Evolutionary conservation across 176 grass and related monocot species (phyloP).

Genomic region (Elymus sibiricus): DNA sequence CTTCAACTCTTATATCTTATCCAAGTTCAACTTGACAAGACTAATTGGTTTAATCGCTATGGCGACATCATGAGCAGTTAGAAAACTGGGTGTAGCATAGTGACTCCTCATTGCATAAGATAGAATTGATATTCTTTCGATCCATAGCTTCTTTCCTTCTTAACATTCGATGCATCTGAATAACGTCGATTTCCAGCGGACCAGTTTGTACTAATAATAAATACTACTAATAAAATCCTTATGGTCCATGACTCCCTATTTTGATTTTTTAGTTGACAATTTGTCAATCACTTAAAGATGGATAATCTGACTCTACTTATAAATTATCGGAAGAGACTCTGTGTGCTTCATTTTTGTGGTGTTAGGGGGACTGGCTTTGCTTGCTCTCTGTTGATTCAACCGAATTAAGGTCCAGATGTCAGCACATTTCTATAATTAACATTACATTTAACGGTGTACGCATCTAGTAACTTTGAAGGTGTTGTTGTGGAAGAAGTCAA

Average conservation of each 20-base stretch:
- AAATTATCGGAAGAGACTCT: neutral
- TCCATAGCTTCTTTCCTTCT: neutral
- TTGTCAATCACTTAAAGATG: neutral
- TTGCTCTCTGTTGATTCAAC: neutral
- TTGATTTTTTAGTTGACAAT: neutral
- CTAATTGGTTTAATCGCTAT: slow-evolving; percentile 12
- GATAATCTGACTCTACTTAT: neutral
- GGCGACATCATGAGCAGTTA: slow-evolving; percentile 10
- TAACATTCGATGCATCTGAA: slow-evolving; percentile 5
- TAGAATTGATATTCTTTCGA: neutral
- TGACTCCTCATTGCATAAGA: neutral
- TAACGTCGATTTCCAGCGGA: neutral
- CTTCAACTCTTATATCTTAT: slow-evolving; percentile 28
- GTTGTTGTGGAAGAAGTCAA: too few species aligned
- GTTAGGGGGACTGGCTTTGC: neutral
- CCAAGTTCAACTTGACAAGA: slow-evolving; percentile 22
- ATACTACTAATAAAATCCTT: neutral
- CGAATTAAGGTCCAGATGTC: neutral
- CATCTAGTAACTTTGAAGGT: slow-evolving; percentile 8
- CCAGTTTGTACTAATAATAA: neutral
- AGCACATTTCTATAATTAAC: neutral
- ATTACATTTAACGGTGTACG: neutral
- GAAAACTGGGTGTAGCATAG: neutral
- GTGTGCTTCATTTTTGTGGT: neutral
- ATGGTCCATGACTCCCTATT: neutral